Base-by-base conservation (phyloP, 108 stramenopile species). In the Schizochytrium sp. region DNA sequence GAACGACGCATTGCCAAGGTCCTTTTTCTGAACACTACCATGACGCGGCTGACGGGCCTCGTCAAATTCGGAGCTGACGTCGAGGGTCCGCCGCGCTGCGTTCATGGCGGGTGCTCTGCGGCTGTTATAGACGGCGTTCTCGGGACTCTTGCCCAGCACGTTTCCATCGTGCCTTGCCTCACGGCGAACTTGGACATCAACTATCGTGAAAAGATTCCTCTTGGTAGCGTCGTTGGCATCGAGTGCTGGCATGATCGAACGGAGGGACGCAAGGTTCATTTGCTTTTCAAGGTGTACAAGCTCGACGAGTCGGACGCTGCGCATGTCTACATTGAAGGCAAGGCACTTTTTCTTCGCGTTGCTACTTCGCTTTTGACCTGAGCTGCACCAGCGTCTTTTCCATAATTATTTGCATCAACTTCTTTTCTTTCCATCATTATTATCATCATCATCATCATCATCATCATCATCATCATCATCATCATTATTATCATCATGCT, bases 61-160 rank as follows among this genome's bases (percentile, higher is more conserved):
- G 51, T 83, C n/a, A 83, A 53, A 23, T 83, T 83, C 51, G 76
- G 76, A 6, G 48, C 76, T 6, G 76, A 83, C 48, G 76, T 83
- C 0, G 76, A 83, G 51, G 76, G 76, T 16, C 76, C 76, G 76
- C 76, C 76, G 51, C 76, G 51, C 2, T 83, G 76, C 76, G 76
- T 83, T 6, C 76, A 83, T 23, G 76, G 76, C 14, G 76, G 76
- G 6, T 83, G 76, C 51, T 83, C 76, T 12, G 76, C 76, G 45
- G 76, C 76, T 12, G 76, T 83, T 16, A 53, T 53, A 2, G 76
- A 83, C 51, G 76, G 48, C n/a, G 19, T 21, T 23, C 51, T 83
- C 25, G 76, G 76, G 10, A 83, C 51, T 8, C 51, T 83, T 6
- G 76, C 76, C 18, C 76, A 83, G 25, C 76, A 83, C 76, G 76